Conservation (phyloP, 1,284 basidiomycete species). For the Nidula niveotomentosa region DNA sequence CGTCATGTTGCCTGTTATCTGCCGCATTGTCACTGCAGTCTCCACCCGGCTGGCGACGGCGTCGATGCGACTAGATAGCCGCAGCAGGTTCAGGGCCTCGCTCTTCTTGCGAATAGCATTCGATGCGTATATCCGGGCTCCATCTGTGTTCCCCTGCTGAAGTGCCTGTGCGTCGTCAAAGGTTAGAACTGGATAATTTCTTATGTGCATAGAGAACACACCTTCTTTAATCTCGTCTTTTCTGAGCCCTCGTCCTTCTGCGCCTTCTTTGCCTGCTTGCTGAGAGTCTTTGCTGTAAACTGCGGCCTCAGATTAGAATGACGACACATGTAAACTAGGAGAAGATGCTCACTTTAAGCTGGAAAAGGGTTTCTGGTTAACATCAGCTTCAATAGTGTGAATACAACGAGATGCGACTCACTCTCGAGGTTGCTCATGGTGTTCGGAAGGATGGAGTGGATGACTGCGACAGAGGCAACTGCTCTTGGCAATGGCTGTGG, state of each 20-base stretch:
- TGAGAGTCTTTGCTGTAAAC: constrained; percentile 96
- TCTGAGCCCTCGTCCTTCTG: constrained; percentile 90
- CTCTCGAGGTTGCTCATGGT: constrained; percentile 90
- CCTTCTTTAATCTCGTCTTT: constrained; percentile 91
- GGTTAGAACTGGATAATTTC: no score
- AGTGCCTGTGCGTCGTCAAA: constrained; percentile 65
- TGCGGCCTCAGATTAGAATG: constrained; percentile 32
- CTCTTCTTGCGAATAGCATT: constrained; percentile 99
- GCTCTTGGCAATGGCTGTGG: no score
- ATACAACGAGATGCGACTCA: constrained; percentile 37
- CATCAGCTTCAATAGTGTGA: constrained; percentile 19
- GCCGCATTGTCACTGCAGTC: constrained; percentile 98
- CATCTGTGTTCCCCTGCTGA: constrained; percentile 95
- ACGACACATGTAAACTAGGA: neutral
- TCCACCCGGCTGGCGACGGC: constrained; percentile 97
- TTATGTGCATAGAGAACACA: constrained; percentile 20
- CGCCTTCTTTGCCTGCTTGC: constrained; percentile 92
- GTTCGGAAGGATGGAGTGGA: constrained; percentile 6
- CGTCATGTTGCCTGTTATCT: constrained; percentile 94
- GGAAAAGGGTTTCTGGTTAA: constrained; percentile 85
- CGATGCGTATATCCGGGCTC: constrained; percentile 97
- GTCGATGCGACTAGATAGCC: constrained; percentile 90
- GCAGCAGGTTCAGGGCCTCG: constrained; percentile 88
- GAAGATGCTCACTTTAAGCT: constrained; percentile 73
- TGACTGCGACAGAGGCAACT: no score